Evolutionary conservation across 1,139 yeast species (phyloP).

Genomic region (Geotrichum candidum): DNA sequence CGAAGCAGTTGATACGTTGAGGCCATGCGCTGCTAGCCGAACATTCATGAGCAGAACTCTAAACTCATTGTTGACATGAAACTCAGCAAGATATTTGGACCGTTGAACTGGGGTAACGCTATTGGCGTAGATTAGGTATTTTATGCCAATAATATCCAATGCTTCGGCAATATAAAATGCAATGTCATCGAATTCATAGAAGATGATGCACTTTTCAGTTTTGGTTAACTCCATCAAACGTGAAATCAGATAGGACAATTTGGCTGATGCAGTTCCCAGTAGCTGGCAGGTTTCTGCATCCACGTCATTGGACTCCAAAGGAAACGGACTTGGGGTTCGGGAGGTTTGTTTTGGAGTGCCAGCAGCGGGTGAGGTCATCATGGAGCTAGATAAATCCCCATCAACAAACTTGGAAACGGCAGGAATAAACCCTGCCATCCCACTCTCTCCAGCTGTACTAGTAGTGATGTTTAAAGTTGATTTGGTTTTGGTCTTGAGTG

Average conservation of each 20-base stretch:
- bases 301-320: neutral
- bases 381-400: slow-evolving; percentile 31
- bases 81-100: slow-evolving; percentile 48
- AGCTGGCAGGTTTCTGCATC: slow-evolving; percentile 10
- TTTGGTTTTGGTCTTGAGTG: neutral
- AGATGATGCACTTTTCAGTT: slow-evolving; percentile 53
- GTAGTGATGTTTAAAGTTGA: neutral
- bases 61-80: slow-evolving; percentile 43
- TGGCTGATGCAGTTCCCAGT: slow-evolving; percentile 46
- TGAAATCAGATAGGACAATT: slow-evolving; percentile 53
- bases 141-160: slow-evolving; percentile 53
- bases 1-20: slow-evolving; percentile 62
- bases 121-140: slow-evolving; percentile 59
- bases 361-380: slow-evolving; percentile 1
- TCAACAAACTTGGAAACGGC: slow-evolving; percentile 3
- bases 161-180: slow-evolving; percentile 64
- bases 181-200: slow-evolving; percentile 65
- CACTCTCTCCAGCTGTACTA: neutral
- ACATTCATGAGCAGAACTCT: slow-evolving; percentile 63
- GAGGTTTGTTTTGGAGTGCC: neutral
- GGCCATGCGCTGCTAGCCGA: slow-evolving; percentile 62
- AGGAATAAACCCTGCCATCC: slow-evolving; percentile 9
- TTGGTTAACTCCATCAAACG: slow-evolving; percentile 44
- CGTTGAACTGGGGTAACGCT: slow-evolving; percentile 48
- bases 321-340: slow-evolving; percentile 2